Evolutionary conservation across 2,329 filamentous ascomycete genomes (phyloP), one percentile per base, ranked within the genome.

Genomic region (Epichloe baconii): DNA sequence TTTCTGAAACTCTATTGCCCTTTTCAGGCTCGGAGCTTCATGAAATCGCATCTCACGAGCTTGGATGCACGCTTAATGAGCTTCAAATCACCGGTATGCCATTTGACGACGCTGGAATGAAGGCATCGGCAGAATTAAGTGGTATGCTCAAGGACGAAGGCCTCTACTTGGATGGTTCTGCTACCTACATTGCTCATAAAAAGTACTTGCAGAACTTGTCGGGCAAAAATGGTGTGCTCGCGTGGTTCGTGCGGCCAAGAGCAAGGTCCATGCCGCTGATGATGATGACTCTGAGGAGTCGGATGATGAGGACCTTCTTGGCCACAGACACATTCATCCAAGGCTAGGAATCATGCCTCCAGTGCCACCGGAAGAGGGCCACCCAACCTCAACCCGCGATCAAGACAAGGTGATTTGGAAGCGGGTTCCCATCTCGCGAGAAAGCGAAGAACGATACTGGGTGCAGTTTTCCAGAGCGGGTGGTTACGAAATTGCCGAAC

Each of bases 101-200:
- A 0, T 67, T 65, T 41, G 74, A 77, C 51, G 71, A 75, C 17
- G 64, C 68, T 7, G 75, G 76, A 2, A 62, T 68, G 52, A 74
- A 74, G 53, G 70, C 71, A 12, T 67, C 67, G 7, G 65, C 65
- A 3, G 74, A 78, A 56, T 61, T 79, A 40, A 68, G 68, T n/a
- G 73, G 74, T 3, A 69, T 79, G 61, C 61, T 79, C 50, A 76
- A 71, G 54, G 73, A 78, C 44, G 75, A 77, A 52, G 76, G 76
- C 2, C 66, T 79, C 10, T 69, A 74, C 37, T 63, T 78, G 17
- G 71, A 73, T 43, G 70, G 72, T 5, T 65, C 66, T 1, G 66
- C 75, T 2, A 60, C 68, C 1, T 75, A 70, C 52, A 58, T 77
- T 3, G 69, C 69, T 35, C 63, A 67, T 15, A 64, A 64, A 50